Base-by-base conservation (phyloP, 2,329 filamentous ascomycete genomes). In the Fusarium compactum region DNA sequence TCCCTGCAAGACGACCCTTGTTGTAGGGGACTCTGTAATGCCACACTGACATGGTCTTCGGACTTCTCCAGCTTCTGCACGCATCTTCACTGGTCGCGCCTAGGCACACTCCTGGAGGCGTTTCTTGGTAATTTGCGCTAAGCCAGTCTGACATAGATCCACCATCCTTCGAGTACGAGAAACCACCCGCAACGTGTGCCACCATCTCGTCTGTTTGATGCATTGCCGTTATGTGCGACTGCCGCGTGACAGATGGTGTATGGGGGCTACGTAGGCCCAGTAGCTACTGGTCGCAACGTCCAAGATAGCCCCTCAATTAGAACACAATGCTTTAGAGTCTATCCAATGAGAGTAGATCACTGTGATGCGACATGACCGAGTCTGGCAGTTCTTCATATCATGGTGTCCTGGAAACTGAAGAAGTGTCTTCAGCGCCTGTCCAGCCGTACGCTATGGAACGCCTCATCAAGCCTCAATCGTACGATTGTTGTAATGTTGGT, bases 81-180 rank as follows among this genome's bases (percentile, higher is more conserved):
- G 44, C 40, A 29, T 46, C 51, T 51, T 54, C 27, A 53, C 54
- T 70, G 59, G 69, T 54, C 56, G 27, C 41, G 20, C 10, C 43
- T 47, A 45, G 27, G 32, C 48, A 54, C 32, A 58, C 27, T 58
- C 47, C 50, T 52, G 9, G 44, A 29, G 46, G 50, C 43, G 55
- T 59, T 46, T 55, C 73, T 75, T 73, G 61, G 69, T 65, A 63
- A 41, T 40, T 27, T 50, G 43, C 52, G 48, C 71, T 59, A 68
- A 41, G 29, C 30, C 52, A 54, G 40, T 27, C 45, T 55, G 32
- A 57, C 55, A 50, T 53, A 30, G 43, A 53, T 51, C 58, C 18
- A 30, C 44, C 43, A 24, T 43, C 18, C 34, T 41, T 62, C 15
- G 25, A 29, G 58, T 50, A 58, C 59, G 44, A 14, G 50, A 16